Evolutionary conservation across 257 asterid genomes (phyloP).

Genomic region (Leptodermis oblonga): DNA sequence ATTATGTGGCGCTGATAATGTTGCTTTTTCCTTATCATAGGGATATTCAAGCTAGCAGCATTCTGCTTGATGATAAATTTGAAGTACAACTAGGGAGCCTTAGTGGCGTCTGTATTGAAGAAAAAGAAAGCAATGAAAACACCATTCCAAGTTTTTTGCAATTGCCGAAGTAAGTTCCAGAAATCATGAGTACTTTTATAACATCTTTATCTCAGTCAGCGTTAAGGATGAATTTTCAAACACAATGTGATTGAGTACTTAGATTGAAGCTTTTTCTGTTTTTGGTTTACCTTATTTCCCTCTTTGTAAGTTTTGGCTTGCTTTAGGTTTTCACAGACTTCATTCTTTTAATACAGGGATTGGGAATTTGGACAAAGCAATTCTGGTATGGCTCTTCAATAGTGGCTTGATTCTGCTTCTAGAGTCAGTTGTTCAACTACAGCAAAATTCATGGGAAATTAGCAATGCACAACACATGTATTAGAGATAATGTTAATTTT

Average conservation of each 20-base stretch:
- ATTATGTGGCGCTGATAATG: no score
- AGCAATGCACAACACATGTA: not conserved
- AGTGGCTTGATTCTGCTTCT: not conserved
- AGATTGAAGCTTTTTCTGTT: not conserved
- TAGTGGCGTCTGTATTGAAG: not conserved
- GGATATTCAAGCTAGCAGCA: slow-evolving; percentile 19
- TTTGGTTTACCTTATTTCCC: not conserved
- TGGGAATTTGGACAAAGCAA: not conserved
- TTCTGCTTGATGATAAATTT: not conserved
- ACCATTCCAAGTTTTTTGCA: not conserved
- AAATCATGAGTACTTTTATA: no score
- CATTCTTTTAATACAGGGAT: slow-evolving; percentile 6
- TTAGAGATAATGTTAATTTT: no score
- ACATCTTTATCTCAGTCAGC: no score
- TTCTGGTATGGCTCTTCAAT: slow-evolving; percentile 2
- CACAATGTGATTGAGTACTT: not conserved
- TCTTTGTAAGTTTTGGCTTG: not conserved
- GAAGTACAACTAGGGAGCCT: slow-evolving; percentile 4
- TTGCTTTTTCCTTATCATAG: no score
- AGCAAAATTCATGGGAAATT: not conserved
- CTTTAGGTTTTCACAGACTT: not conserved
- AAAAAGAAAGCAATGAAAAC: no score
- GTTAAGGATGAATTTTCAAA: no score
- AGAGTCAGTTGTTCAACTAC: not conserved
- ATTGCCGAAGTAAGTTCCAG: not conserved